phyloP scores from a whole-genome alignment of 2,329 filamentous ascomycete species.

The Cyclaneusma minus region DNA sequence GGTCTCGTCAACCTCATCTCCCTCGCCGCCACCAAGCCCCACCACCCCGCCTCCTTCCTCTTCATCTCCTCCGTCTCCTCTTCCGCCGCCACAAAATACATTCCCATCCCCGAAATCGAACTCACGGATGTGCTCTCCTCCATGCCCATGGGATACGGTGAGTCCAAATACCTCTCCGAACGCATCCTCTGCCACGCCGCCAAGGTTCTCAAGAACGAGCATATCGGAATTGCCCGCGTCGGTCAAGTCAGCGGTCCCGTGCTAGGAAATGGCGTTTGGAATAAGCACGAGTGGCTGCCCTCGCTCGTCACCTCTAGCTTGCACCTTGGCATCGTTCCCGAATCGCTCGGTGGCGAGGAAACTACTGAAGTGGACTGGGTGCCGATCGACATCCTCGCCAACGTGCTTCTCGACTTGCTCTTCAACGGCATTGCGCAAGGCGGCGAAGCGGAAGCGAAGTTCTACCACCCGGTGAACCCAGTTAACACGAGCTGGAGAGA shows the following conservation, averaged over 20 bases:
- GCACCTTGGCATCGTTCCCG: slow-evolving; percentile 22
- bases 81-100: slow-evolving; percentile 17
- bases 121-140: too few species aligned
- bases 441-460: slow-evolving; percentile 1
- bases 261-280: slow-evolving; percentile 19
- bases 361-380: slow-evolving; percentile 26
- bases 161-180: slow-evolving; percentile 18
- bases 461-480: slow-evolving; percentile 18
- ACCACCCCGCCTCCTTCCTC: slow-evolving; percentile 16
- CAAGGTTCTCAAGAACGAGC: slow-evolving; percentile 7
- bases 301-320: slow-evolving; percentile 24
- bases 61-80: slow-evolving; percentile 24
- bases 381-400: slow-evolving; percentile 24
- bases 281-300: slow-evolving; percentile 24
- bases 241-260: slow-evolving; percentile 20
- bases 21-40: slow-evolving; percentile 17
- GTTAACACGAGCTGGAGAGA: slow-evolving; percentile 9
- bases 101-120: too few species aligned
- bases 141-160: slow-evolving; percentile 18
- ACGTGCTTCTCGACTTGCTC: slow-evolving; percentile 20
- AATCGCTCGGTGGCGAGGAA: slow-evolving; percentile 18
- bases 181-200: slow-evolving; percentile 12
- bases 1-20: slow-evolving; percentile 27
- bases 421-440: not conserved
- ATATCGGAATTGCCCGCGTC: slow-evolving; percentile 14